Evolutionary conservation across 805 yeast genomes (phyloP).

Genomic region (Starmerella cellae): DNA sequence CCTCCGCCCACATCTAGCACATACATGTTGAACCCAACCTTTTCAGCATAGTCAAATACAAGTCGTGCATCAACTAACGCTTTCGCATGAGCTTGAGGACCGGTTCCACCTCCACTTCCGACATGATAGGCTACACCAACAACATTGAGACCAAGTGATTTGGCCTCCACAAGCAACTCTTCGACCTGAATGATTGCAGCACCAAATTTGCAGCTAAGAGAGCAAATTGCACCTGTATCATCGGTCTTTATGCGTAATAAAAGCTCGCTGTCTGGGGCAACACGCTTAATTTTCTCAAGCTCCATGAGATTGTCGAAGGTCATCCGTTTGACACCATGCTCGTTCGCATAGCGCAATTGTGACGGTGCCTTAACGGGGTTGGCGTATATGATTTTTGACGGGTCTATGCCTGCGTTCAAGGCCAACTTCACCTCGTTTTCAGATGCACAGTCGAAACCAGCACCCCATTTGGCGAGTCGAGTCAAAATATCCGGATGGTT

Average conservation of each 20-base stretch:
- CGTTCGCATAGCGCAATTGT: conserved; percentile 54
- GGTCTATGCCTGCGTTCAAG: conserved; percentile 36
- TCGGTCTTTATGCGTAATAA: conserved; percentile 78
- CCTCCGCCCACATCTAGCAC: conserved; percentile 91
- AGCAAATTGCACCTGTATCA: conserved; percentile 76
- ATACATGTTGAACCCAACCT: conserved; percentile 37
- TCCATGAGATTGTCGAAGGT: conserved; percentile 87
- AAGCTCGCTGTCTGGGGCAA: conserved; percentile 56
- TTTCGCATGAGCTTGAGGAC: conserved; percentile 47
- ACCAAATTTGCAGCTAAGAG: conserved; percentile 80
- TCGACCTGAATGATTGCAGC: conserved; percentile 47
- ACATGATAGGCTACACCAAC: conserved; percentile 90
- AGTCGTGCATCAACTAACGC: conserved; percentile 40
- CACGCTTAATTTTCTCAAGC: conserved; percentile 52
- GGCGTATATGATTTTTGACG: conserved; percentile 70
- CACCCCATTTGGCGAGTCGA: conserved; percentile 47
- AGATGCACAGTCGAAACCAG: conserved; percentile 89
- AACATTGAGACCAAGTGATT: conserved; percentile 46
- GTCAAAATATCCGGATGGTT: conserved; percentile 49
- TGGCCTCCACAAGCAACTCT: conserved; percentile 46
- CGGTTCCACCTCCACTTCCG: conserved; percentile 80
- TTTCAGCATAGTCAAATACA: conserved; percentile 35
- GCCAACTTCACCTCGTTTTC: conserved; percentile 64
- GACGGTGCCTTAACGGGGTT: conserved; percentile 89
- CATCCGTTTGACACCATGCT: conserved; percentile 50